Base-by-base conservation (phyloP, 805 yeast genomes). In the Yarrowia osloensis region DNA sequence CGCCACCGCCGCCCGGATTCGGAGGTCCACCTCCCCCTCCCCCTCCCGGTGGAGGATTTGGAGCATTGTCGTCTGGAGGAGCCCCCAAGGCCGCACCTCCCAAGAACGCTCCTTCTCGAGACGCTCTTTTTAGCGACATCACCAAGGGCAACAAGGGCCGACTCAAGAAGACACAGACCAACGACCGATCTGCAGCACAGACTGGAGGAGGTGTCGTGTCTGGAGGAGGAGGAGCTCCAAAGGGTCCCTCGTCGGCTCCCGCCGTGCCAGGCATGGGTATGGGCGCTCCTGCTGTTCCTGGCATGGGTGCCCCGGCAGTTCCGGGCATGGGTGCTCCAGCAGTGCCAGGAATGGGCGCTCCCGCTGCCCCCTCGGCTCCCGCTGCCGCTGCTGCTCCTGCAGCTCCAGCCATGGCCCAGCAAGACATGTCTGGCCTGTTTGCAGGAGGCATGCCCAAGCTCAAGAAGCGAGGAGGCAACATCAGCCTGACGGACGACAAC, bases 361-460 rank as follows among this genome's bases (percentile, higher is more conserved):
- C 79, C 2, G 71, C 59, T 8, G 70, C 62, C 70, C 75, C 35
- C n/a, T 74, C 39, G 67, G 72, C 57, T 69, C 75, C 49, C 50
- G 71, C 62, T 76, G 75, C 4, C 77, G 13, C 65, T 1, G 24
- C 62, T 31, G n/a, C 62, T 70, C 75, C 37, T 21, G 73, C 40
- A 67, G 72, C 57, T 70, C 75, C 54, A 46, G 71, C 55, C 5
- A 57, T 57, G 47, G 66, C 75, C 3, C 79, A 78, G 13, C 77
- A 76, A 67, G 57, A 75, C 46, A 77, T 76, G 49, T 77, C 76
- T 24, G 67, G 66, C 13, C 81, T 88, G 17, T 87, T 88, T 77
- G 91, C 95, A 3, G 90, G 88, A 6, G 96, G 96, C 0, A 81
- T 90, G 76, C 95, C 96, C 8, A 88, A 88, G 72, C 80, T 90